A percentile compares a stretch with the other conserved stretches of the same genome.
Conservation (phyloP, 345 rosid genomes). For the Moringa oleifera region DNA sequence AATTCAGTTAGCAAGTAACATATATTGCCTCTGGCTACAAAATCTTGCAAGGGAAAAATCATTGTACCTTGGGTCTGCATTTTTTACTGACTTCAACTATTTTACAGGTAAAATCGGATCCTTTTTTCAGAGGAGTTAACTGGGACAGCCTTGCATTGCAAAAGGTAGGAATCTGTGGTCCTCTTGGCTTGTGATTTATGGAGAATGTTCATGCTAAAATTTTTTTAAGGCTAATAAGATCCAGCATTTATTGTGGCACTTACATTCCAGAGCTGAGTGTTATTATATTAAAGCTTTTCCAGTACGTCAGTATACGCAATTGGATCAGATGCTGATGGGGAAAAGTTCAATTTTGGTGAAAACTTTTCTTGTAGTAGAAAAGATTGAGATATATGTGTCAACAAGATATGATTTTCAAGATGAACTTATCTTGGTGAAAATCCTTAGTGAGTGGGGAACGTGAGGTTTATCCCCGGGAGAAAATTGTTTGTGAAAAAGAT, state of each 20-base stretch:
- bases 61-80: slow-evolving; percentile 4
- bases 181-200: too few relatives aligned
- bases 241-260: not conserved
- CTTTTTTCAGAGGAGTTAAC: slow-evolving; percentile 61
- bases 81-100: slow-evolving; percentile 6
- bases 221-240: not conserved
- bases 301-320: not conserved
- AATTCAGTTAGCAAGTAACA: slow-evolving; percentile 1
- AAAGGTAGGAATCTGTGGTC: slow-evolving; percentile 33
- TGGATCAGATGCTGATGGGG: not conserved
- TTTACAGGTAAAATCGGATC: slow-evolving; percentile 64
- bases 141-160: slow-evolving; percentile 71
- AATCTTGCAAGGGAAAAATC: slow-evolving; percentile 7
- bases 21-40: not conserved
- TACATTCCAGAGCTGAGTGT: not conserved
- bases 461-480: not conserved
- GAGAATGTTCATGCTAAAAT: too few relatives aligned
- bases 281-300: not conserved
- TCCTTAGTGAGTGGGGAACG: not conserved
- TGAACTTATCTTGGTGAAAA: not conserved
- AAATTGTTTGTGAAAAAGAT: not conserved
- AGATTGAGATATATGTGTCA: too few relatives aligned
- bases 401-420: too few relatives aligned
- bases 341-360: not conserved
- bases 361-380: not conserved